phyloP scores from a whole-genome alignment of 208 protist species.

The Novymonas esmeraldas region DNA sequence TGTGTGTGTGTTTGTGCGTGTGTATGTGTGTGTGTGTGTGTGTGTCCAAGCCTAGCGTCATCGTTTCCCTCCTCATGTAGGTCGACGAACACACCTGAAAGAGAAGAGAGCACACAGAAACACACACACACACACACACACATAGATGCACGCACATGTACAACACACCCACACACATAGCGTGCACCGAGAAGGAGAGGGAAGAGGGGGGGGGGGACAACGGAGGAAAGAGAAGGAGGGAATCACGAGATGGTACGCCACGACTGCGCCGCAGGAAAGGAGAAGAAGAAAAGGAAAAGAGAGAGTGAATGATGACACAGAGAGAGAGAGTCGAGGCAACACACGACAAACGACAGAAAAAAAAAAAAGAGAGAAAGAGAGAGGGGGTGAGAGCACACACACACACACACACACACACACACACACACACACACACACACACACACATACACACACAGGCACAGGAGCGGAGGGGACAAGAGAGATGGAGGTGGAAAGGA shows the following conservation, averaged over 20 bases:
- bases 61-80: not conserved
- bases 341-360: not conserved
- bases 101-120: not conserved
- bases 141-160: no score
- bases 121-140: not conserved
- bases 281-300: no score
- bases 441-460: not conserved
- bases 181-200: not conserved
- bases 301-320: no score
- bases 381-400: not conserved
- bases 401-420: not conserved
- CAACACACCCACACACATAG: not conserved
- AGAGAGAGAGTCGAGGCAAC: no score
- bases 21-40: not conserved
- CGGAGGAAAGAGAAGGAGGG: not conserved
- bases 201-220: not conserved
- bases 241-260: no score
- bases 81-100: not conserved
- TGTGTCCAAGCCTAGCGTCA: not conserved
- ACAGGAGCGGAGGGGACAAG: not conserved
- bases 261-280: no score
- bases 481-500: not conserved
- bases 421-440: not conserved
- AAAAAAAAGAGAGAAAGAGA: not conserved
- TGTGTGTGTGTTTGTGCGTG: not conserved